Evolutionary conservation across 257 asterid species (phyloP), one percentile per base, ranked within the genome.

Genomic region (Plantago elongata): DNA sequence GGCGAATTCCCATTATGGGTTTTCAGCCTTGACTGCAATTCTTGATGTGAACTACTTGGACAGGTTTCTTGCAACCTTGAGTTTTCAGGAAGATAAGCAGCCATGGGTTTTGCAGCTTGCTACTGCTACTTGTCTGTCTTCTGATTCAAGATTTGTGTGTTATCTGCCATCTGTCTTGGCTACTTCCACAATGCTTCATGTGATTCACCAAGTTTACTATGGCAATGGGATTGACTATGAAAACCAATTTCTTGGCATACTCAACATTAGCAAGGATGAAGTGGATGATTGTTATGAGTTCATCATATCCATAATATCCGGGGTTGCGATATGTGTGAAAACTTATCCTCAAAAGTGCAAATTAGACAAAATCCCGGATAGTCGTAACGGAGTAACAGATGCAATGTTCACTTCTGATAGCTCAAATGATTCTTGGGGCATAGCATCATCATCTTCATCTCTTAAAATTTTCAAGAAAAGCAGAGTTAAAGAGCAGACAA

Each of bases 51-150:
- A 87, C 48, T 93, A 83, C 49, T 80, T 87, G 0, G 90, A 93
- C 77, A 79, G 95, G 75, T 89, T 87, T 72, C 75, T 93, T 27
- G 64, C 68, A 2, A 67, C 77, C 59, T 63, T 85, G 27, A 69
- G 57, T 15, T 64, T 65, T 68, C 77, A 73, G 60, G 52, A 70
- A 9, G 88, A 87, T 2, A 78, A 85, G 78, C 92, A 85, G 79
- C 94, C 99, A 27, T 93, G 99, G 99, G 79, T 79, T 88, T 78
- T 79, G 78, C 97, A 83, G 57, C 95, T 93, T 50, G 80, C 81
- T 15, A 81, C 97, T 45, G 94, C 85, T 7, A 69, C 99, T 51
- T 93, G 96, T 60, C 84, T 87, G 64, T 89, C 99, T 50, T 73
- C 75, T 89, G 99, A 92, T 81, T 77, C 88, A 49, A 87, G 97